Conservation (phyloP, 1,284 basidiomycete species). For the Cystobasidium sp. region DNA sequence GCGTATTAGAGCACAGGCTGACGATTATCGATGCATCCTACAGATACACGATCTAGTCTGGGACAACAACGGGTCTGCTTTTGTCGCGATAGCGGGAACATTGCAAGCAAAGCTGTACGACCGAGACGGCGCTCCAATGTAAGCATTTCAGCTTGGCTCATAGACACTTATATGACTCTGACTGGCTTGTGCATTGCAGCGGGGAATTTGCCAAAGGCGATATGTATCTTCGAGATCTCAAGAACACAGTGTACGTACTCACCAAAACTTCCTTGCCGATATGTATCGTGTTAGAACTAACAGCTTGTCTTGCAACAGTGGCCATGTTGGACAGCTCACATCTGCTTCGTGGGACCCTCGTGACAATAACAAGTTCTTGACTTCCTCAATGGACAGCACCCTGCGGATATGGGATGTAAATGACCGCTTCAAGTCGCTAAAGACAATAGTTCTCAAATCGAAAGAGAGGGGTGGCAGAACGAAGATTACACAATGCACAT, state of each 20-base stretch:
- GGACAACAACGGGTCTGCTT: conserved; percentile 79
- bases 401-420: conserved; percentile 89
- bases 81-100: conserved; percentile 86
- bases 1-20: not conserved
- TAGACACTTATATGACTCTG: not conserved
- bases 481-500: conserved; percentile 76
- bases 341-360: conserved; percentile 90
- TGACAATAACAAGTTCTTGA: conserved; percentile 80
- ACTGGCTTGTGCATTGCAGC: conserved; percentile 58
- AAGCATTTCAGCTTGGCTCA: conserved; percentile 57
- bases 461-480: conserved; percentile 95
- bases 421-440: conserved; percentile 84
- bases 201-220: conserved; percentile 92
- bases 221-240: conserved; percentile 97
- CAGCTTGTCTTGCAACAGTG: conserved; percentile 62
- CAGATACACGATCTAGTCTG: conserved; percentile 88
- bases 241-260: conserved; percentile 80
- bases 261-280: not conserved
- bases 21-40: not conserved
- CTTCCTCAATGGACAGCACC: conserved; percentile 91
- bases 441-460: conserved; percentile 92
- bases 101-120: conserved; percentile 85
- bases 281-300: too few species aligned
- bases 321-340: conserved; percentile 90
- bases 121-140: conserved; percentile 87